Evolutionary conservation across 225 moss, liverwort and hornwort species (phyloP).

Genomic region (Antitrichia curtipendula): DNA sequence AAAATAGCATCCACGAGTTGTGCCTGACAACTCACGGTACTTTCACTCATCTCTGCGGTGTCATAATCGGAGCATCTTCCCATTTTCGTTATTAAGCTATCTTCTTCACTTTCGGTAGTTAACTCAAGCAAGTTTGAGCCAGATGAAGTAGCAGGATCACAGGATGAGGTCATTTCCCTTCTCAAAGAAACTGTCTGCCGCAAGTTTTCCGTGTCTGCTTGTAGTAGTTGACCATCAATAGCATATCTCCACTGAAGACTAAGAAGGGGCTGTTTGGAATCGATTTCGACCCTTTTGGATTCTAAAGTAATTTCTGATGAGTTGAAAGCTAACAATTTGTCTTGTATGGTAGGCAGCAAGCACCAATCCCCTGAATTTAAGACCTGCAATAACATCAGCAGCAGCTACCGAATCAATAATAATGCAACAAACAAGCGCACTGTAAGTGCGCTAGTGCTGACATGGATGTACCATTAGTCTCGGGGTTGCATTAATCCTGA

Average conservation of each 20-base stretch:
- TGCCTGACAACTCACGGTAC: background rate
- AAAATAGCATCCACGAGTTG: constrained; percentile 32
- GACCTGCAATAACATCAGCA: constrained; percentile 16
- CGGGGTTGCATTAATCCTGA: background rate
- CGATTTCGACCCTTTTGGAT: constrained; percentile 10
- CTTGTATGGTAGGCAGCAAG: constrained; percentile 13
- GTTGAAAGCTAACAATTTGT: background rate
- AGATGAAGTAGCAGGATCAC: background rate
- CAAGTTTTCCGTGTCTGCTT: background rate
- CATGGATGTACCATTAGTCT: background rate
- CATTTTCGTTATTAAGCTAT: background rate
- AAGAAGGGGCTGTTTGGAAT: constrained; percentile 3
- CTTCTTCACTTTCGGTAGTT: background rate
- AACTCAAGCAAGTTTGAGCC: background rate
- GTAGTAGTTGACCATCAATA: background rate
- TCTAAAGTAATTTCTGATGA: background rate
- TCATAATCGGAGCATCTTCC: background rate
- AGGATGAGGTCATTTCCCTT: background rate
- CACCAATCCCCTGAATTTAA: constrained; percentile 36
- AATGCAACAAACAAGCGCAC: background rate
- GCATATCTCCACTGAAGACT: constrained; percentile 26
- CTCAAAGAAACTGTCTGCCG: background rate
- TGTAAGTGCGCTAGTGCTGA: background rate
- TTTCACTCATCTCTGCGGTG: background rate
- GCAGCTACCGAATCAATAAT: background rate